Percentiles rank a stretch among this genome's conserved stretches.
These are phyloP conservation scores for Furculomyces boomerangus DNA, from an alignment of 371 early-diverging fungal genomes.

Conservation along the genomic window DNA sequence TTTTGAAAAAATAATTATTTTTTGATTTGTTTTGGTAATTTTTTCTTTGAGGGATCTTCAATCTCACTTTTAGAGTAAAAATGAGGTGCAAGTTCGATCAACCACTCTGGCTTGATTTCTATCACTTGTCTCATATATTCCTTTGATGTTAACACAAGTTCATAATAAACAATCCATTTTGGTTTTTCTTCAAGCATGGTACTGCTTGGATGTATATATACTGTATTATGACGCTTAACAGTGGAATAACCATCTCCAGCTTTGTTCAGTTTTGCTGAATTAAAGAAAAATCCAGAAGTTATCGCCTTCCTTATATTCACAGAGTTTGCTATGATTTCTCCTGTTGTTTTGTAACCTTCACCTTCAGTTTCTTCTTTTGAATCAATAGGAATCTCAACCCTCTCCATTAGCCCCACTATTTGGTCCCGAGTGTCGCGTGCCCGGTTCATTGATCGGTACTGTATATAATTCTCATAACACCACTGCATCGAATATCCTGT, in stretches of 20 bases:
- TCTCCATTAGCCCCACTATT: constrained; percentile 75
- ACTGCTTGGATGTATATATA: constrained; percentile 86
- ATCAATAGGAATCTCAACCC: constrained; percentile 69
- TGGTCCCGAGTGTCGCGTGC: constrained; percentile 92
- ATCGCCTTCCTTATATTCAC: constrained; percentile 44
- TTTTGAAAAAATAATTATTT: background rate
- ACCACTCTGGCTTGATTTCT: constrained; percentile 86
- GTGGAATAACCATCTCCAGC: constrained; percentile 82
- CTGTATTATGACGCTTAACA: constrained; percentile 76
- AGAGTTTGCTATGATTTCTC: constrained; percentile 13
- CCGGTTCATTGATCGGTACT: constrained; percentile 72
- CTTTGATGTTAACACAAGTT: constrained; percentile 80
- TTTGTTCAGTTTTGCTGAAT: constrained; percentile 63
- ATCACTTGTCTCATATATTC: constrained; percentile 84
- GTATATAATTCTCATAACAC: constrained; percentile 94
- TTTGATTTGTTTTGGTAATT: constrained; percentile 17
- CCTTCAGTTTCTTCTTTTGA: constrained; percentile 2
- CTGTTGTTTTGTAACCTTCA: background rate
- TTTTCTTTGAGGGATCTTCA: constrained; percentile 17
- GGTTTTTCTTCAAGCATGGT: constrained; percentile 50
- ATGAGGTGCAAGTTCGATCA: constrained; percentile 85
- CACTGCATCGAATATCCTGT: constrained; percentile 81
- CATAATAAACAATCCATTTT: constrained; percentile 77
- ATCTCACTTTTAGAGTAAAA: constrained; percentile 40
- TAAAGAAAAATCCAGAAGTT: constrained; percentile 88